Conservation (phyloP, 805 yeast species). For the Wickerhamomyces queroliae region DNA sequence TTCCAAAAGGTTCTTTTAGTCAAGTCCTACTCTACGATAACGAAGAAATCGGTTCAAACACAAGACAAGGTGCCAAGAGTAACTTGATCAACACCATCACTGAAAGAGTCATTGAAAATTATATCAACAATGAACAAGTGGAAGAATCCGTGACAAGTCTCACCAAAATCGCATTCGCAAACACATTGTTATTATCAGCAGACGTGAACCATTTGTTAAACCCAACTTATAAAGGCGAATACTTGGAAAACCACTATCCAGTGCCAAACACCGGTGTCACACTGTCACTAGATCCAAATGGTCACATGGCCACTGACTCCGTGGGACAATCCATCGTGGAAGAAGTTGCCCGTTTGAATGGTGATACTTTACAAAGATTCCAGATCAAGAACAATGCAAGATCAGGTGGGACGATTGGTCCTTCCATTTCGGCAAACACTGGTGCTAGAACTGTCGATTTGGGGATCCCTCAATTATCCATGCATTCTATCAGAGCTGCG, state of each 20-base stretch:
- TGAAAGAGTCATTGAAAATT: conserved; percentile 41
- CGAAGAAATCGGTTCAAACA: conserved; percentile 79
- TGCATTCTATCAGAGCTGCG: conserved; percentile 84
- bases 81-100: conserved; percentile 64
- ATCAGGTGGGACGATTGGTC: conserved; percentile 90
- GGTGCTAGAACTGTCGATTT: conserved; percentile 76
- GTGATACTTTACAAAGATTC: conserved; percentile 69
- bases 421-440: conserved; percentile 52
- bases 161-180: conserved; percentile 50
- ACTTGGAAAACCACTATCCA: conserved; percentile 76
- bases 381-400: conserved; percentile 82
- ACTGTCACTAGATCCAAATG: conserved; percentile 70
- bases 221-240: conserved; percentile 67
- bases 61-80: conserved; percentile 81
- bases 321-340: conserved; percentile 66
- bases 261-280: conserved; percentile 73
- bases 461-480: conserved; percentile 78
- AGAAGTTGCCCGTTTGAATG: conserved; percentile 60
- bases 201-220: conserved; percentile 80
- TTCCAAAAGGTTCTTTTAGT: conserved; percentile 36
- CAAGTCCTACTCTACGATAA: conserved; percentile 67
- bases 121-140: conserved; percentile 15
- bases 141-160: conserved; percentile 15
- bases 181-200: conserved; percentile 74
- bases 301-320: conserved; percentile 78